Conservation (phyloP, 1,284 basidiomycete genomes). For the Leccinum angustisporum region DNA sequence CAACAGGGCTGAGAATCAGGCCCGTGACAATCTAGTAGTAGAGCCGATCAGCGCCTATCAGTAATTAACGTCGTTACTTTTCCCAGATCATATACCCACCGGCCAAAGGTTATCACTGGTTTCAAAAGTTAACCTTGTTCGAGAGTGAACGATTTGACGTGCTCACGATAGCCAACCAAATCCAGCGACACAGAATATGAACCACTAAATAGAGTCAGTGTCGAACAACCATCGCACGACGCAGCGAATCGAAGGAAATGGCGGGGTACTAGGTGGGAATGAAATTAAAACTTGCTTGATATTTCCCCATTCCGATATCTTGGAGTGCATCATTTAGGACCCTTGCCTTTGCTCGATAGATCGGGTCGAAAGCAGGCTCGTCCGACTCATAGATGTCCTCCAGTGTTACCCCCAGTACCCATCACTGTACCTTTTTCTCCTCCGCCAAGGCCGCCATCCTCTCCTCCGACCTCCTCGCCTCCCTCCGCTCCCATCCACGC, state of each 20-base stretch:
- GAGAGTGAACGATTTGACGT: background rate
- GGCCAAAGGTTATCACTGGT: slow-evolving; percentile 65
- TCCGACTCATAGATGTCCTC: slow-evolving; percentile 42
- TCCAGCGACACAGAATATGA: slow-evolving; percentile 55
- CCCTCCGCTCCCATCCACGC: slow-evolving; percentile 74
- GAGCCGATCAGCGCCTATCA: background rate
- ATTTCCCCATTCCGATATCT: slow-evolving; percentile 72
- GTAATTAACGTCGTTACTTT: background rate
- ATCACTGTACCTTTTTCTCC: slow-evolving; percentile 31
- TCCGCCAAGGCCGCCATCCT: slow-evolving; percentile 5
- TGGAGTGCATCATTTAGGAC: slow-evolving; percentile 67
- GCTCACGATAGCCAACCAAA: slow-evolving; percentile 73
- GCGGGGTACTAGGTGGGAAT: background rate
- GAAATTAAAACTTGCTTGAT: slow-evolving; percentile 47
- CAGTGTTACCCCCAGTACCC: slow-evolving; percentile 17
- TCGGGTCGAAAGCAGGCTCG: slow-evolving; percentile 53
- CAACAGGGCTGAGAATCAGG: slow-evolving; percentile 54
- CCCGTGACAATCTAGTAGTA: slow-evolving; percentile 48
- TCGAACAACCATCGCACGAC: slow-evolving; percentile 3
- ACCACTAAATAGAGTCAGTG: slow-evolving; percentile 37
- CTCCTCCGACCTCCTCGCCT: slow-evolving; percentile 39
- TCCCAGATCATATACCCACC: slow-evolving; percentile 35
- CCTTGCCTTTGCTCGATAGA: slow-evolving; percentile 62
- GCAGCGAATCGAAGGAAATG: background rate
- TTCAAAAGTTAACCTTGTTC: background rate